Evolutionary conservation across 495 filamentous ascomycete genomes (phyloP), one percentile per base, ranked within the genome.

Genomic region (Platismatia glauca): DNA sequence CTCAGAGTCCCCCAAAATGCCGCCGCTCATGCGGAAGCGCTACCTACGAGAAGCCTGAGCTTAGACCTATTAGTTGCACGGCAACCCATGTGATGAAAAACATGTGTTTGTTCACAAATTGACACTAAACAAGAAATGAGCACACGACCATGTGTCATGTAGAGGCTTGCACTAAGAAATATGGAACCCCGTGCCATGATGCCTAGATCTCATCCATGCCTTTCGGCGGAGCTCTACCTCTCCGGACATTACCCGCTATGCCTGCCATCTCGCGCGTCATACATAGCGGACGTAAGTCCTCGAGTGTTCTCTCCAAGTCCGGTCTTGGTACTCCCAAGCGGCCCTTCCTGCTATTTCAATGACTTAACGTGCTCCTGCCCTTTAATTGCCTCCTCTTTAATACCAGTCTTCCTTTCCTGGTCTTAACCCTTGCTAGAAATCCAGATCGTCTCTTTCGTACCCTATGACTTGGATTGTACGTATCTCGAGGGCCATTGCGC

Each of bases 361-460:
- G 68, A 64, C 78, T 84, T 74, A 85, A 76, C 41, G 68, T 78
- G 64, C 68, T 75, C 72, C 84, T 77, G 63, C 75, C 73, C 75
- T 84, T 86, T 65, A 72, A 57, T 67, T 69, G 73, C 71, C 83
- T 76, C 72, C 84, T 73, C 70, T 71, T 76, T 67, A 86, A 63
- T 7, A 76, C 75, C 67, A 69, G 75, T 66, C 82, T 69, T 38
- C 78, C 83, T 13, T 76, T 82, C 72, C 78, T 74, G 8, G 72
- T 82, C 68, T 71, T 68, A 38, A 82, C 48, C 61, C 83, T 65
- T 20, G 76, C 70, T 63, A 86, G 72, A 69, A 85, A 86, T 2
- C 83, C 84, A 70, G 79, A 76, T 63, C 83, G 69, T 66, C 83
- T 70, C 75, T 86, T 86, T 55, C 83, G 73, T 38, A 86, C 82